Evolutionary conservation across 257 asterid genomes (phyloP).

Genomic region (Cordia subcordata): DNA sequence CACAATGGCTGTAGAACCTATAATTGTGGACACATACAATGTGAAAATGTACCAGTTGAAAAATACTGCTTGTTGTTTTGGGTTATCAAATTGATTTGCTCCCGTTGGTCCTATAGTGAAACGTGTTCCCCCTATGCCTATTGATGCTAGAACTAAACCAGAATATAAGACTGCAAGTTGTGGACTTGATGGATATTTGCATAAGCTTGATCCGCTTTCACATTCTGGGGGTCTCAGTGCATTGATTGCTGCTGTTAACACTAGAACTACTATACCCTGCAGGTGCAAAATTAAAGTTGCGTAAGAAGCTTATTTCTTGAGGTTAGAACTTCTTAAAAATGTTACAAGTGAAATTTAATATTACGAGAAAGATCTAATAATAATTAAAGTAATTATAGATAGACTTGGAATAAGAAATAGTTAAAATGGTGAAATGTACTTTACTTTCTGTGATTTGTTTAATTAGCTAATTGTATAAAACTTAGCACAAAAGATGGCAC

Average conservation of each 20-base stretch:
- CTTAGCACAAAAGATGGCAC: too few species aligned
- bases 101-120: slow-evolving; percentile 42
- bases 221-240: slow-evolving; percentile 32
- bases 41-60: slow-evolving; percentile 46
- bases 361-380: too few species aligned
- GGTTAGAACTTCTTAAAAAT: too few species aligned
- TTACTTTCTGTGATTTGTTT: too few species aligned
- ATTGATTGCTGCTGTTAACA: slow-evolving; percentile 31
- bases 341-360: too few species aligned
- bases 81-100: slow-evolving; percentile 36
- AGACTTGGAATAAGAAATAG: too few species aligned
- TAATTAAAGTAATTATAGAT: too few species aligned
- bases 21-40: slow-evolving; percentile 12
- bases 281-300: not conserved
- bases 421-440: too few species aligned
- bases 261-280: slow-evolving; percentile 38
- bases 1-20: slow-evolving; percentile 32
- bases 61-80: slow-evolving; percentile 25
- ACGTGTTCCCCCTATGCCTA: slow-evolving; percentile 37
- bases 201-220: slow-evolving; percentile 11
- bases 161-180: slow-evolving; percentile 31
- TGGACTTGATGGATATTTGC: slow-evolving; percentile 19
- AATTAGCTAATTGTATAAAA: too few species aligned
- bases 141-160: slow-evolving; percentile 24
- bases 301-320: not conserved